Conservation (phyloP, 352 stramenopile species). For the Pythium monospermum region DNA sequence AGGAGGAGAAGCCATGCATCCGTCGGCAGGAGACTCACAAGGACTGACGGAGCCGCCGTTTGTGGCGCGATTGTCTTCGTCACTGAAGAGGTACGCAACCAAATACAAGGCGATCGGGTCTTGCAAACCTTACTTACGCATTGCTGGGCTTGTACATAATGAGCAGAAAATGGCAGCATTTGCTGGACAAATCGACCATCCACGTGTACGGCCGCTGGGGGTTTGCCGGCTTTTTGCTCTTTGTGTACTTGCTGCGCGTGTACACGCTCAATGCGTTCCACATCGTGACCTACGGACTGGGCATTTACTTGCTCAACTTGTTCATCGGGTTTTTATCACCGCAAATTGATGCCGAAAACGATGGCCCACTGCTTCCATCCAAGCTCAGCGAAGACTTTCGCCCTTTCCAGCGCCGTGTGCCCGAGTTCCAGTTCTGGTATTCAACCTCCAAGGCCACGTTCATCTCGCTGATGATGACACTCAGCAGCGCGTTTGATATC, state of each 20-base stretch:
- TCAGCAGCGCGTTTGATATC: slow-evolving; percentile 98
- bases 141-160: neutral
- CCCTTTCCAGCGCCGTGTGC: slow-evolving; percentile 91
- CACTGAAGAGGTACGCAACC: slow-evolving; percentile 63
- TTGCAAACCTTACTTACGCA: neutral
- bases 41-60: slow-evolving; percentile 60
- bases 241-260: slow-evolving; percentile 92
- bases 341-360: slow-evolving; percentile 88
- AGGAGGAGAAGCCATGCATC: neutral
- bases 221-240: slow-evolving; percentile 78
- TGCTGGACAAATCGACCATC: slow-evolving; percentile 98
- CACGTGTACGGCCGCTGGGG: slow-evolving; percentile 92
- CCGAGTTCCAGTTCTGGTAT: slow-evolving; percentile 99
- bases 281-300: slow-evolving; percentile 98
- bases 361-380: slow-evolving; percentile 88
- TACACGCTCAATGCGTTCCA: slow-evolving; percentile 94
- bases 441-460: slow-evolving; percentile 85
- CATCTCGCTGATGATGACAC: slow-evolving; percentile 95
- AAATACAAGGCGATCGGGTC: neutral
- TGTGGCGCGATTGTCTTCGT: slow-evolving; percentile 67
- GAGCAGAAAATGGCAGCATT: slow-evolving; percentile 93
- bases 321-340: slow-evolving; percentile 99
- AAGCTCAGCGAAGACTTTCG: slow-evolving; percentile 89
- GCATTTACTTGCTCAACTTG: slow-evolving; percentile 99
- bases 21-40: slow-evolving; percentile 19